Evolutionary conservation across 441 rosid genomes (phyloP).

Genomic region (Iberis amara): DNA sequence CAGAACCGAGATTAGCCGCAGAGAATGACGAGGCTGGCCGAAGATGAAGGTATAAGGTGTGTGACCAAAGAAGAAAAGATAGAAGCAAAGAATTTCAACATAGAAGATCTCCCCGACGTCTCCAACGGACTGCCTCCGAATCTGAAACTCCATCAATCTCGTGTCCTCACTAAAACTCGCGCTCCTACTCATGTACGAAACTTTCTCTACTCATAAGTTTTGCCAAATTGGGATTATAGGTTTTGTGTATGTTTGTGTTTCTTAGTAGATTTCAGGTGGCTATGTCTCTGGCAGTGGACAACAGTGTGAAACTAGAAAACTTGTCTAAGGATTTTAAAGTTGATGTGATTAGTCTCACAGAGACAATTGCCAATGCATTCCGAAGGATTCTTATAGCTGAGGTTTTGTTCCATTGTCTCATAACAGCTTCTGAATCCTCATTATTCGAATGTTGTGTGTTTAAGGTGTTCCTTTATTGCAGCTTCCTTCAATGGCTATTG

Average conservation of each 20-base stretch:
- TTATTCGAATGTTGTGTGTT: not conserved
- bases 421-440: constrained; percentile 11
- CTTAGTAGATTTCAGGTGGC: constrained; percentile 39
- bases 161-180: constrained; percentile 52
- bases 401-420: constrained; percentile 42
- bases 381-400: constrained; percentile 88
- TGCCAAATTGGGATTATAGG: no score
- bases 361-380: constrained; percentile 82
- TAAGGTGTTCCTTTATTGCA: constrained; percentile 22
- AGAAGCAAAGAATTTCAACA: constrained; percentile 32
- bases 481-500: constrained; percentile 94
- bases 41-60: no score
- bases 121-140: constrained; percentile 64
- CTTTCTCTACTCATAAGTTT: not conserved
- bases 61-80: constrained; percentile 20
- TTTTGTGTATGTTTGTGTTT: not conserved
- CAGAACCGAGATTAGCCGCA: not conserved
- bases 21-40: constrained; percentile 3
- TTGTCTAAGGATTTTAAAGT: constrained; percentile 61
- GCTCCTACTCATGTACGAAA: constrained; percentile 59
- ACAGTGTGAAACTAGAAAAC: constrained; percentile 39
- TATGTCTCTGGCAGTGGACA: constrained; percentile 54
- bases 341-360: constrained; percentile 78
- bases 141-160: constrained; percentile 52
- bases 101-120: constrained; percentile 66